phyloP scores from a whole-genome alignment of 2,329 filamentous ascomycete species.

The Cylindrodendrum hubeiense region DNA sequence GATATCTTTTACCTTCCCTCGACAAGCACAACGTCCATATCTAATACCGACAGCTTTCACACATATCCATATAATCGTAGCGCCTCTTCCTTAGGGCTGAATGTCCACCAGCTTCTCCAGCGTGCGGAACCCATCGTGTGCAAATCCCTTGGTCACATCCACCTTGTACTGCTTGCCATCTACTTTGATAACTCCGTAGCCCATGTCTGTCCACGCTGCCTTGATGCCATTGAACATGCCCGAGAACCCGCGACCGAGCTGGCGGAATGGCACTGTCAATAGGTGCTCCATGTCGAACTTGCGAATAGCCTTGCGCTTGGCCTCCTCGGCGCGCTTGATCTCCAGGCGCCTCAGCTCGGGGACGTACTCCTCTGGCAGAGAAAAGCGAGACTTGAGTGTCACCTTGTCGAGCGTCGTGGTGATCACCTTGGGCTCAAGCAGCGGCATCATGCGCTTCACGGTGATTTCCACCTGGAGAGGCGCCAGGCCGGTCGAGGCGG shows the following conservation, averaged over 20 bases:
- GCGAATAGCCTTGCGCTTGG: slow-evolving; percentile 52
- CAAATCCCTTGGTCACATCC: slow-evolving; percentile 68
- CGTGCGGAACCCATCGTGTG: slow-evolving; percentile 69
- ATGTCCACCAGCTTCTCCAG: slow-evolving; percentile 66
- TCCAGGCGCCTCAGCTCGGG: slow-evolving; percentile 50
- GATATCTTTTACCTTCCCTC: background rate
- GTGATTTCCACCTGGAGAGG: slow-evolving; percentile 65
- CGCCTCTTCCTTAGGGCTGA: slow-evolving; percentile 27
- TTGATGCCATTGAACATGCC: slow-evolving; percentile 59
- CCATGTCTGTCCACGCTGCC: slow-evolving; percentile 67
- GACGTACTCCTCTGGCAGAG: slow-evolving; percentile 53
- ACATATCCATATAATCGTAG: background rate
- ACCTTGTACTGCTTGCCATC: slow-evolving; percentile 66
- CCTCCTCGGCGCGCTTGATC: slow-evolving; percentile 52
- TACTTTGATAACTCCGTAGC: slow-evolving; percentile 65
- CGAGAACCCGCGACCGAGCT: slow-evolving; percentile 56
- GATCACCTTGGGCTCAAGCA: slow-evolving; percentile 58
- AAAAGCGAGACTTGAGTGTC: slow-evolving; percentile 53
- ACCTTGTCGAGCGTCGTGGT: slow-evolving; percentile 51
- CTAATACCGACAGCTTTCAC: background rate
- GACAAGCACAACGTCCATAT: background rate
- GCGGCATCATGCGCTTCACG: slow-evolving; percentile 63
- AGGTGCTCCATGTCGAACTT: slow-evolving; percentile 68
- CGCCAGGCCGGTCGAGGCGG: slow-evolving; percentile 13
- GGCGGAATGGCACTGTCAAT: slow-evolving; percentile 69